These are phyloP conservation scores for Xylariaceae sp. DNA, from an alignment of 2,329 filamentous ascomycete genomes.

Conservation along the genomic window DNA sequence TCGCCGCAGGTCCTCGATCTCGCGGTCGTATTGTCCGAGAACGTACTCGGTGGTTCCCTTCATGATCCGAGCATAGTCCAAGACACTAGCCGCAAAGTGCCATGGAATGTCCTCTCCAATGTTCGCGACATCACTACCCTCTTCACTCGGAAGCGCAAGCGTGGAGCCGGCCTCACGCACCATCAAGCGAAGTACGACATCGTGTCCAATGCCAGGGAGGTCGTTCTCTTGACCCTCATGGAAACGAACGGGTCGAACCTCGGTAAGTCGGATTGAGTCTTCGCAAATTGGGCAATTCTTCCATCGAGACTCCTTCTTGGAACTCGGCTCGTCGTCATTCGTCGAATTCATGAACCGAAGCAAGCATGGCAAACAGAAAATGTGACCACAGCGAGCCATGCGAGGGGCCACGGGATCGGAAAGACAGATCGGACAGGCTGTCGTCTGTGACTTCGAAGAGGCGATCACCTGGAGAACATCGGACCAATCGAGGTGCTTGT, in stretches of 20 bases:
- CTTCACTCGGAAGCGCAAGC: conserved; percentile 79
- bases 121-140: conserved; percentile 61
- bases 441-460: conserved; percentile 79
- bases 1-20: conserved; percentile 66
- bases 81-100: conserved; percentile 89
- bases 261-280: conserved; percentile 86
- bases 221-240: conserved; percentile 83
- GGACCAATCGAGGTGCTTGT: conserved; percentile 85
- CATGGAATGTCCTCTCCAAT: conserved; percentile 78
- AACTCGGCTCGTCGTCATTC: conserved; percentile 60
- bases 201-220: conserved; percentile 74
- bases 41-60: conserved; percentile 90
- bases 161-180: conserved; percentile 75
- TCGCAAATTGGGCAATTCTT: conserved; percentile 97
- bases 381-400: conserved; percentile 96
- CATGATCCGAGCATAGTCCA: conserved; percentile 94
- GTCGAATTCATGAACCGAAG: conserved; percentile 92
- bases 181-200: conserved; percentile 84
- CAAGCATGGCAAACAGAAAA: conserved; percentile 89
- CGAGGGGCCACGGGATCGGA: conserved; percentile 87
- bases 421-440: conserved; percentile 91
- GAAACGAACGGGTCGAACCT: conserved; percentile 84
- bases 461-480: conserved; percentile 87
- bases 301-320: conserved; percentile 70
- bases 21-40: conserved; percentile 69